Conservation (phyloP, 495 filamentous ascomycete species). For the Daldinia decipiens region DNA sequence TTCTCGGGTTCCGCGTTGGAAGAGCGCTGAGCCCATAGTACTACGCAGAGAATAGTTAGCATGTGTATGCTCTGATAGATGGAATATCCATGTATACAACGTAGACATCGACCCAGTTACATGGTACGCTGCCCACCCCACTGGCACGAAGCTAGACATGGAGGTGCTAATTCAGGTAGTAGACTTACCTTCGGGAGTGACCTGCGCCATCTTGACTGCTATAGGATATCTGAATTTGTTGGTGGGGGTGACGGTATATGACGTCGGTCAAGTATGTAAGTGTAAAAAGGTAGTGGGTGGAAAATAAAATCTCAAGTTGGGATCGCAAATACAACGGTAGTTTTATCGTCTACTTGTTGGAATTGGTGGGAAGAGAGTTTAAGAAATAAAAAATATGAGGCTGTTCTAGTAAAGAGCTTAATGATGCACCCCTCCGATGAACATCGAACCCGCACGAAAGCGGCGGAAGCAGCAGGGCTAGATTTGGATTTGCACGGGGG, state of each 20-base stretch:
- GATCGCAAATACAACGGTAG: not conserved
- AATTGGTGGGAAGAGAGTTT: constrained; percentile 34
- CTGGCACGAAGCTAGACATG: constrained; percentile 5
- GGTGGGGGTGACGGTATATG: not conserved
- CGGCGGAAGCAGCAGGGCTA: constrained; percentile 44
- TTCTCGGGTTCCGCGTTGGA: constrained; percentile 78
- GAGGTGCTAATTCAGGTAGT: not conserved
- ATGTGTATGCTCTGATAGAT: constrained; percentile 1
- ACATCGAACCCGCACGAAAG: constrained; percentile 46
- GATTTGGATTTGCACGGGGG: constrained; percentile 28
- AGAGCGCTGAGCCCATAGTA: constrained; percentile 98
- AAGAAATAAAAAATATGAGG: constrained; percentile 39
- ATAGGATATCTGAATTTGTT: constrained; percentile 5
- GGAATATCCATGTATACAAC: not conserved
- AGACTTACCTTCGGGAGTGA: constrained; percentile 48
- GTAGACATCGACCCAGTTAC: not conserved
- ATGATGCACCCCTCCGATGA: constrained; percentile 41
- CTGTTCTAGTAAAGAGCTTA: constrained; percentile 35
- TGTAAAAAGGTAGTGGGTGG: not conserved
- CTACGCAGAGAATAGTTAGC: constrained; percentile 58
- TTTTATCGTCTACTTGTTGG: constrained; percentile 8
- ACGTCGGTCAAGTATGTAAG: constrained; percentile 3
- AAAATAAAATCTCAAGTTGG: not conserved
- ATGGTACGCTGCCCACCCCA: not conserved
- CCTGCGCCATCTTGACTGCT: constrained; percentile 44